Conservation (phyloP, 129 eudicot genomes). For the Apium graveolens region DNA sequence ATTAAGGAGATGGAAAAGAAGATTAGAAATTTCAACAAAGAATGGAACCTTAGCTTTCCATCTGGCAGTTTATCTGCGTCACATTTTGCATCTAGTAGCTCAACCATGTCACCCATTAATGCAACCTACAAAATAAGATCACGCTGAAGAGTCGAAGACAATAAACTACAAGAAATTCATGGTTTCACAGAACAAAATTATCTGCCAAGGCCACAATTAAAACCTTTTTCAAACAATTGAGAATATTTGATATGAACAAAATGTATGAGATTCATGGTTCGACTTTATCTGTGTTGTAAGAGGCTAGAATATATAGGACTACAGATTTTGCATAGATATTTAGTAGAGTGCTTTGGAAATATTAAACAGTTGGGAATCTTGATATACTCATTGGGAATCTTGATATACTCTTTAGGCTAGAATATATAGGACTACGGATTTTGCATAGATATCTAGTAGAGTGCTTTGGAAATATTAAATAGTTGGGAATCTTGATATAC, state of each 20-base stretch:
- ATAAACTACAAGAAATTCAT: background rate
- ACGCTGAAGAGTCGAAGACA: background rate
- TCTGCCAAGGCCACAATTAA: background rate
- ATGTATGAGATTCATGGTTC: background rate
- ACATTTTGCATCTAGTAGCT: slow-evolving; percentile 52
- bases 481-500: background rate
- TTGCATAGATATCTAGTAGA: background rate
- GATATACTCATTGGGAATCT: too few species aligned
- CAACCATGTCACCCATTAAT: slow-evolving; percentile 93
- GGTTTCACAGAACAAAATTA: background rate
- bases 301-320: background rate
- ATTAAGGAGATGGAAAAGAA: background rate
- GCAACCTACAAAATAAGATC: slow-evolving; percentile 52
- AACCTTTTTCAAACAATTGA: background rate
- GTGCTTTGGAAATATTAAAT: background rate
- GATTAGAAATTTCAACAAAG: background rate
- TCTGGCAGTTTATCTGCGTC: slow-evolving; percentile 76
- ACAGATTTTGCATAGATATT: background rate
- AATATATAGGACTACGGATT: background rate
- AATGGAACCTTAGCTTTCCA: slow-evolving; percentile 80
- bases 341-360: background rate
- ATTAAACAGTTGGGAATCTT: background rate
- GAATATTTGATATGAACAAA: too few species aligned
- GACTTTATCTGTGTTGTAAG: background rate
- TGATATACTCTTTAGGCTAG: too few species aligned